Conservation (phyloP, 192 early-diverging fungal species). For the Pecoramyces ruminantium region DNA sequence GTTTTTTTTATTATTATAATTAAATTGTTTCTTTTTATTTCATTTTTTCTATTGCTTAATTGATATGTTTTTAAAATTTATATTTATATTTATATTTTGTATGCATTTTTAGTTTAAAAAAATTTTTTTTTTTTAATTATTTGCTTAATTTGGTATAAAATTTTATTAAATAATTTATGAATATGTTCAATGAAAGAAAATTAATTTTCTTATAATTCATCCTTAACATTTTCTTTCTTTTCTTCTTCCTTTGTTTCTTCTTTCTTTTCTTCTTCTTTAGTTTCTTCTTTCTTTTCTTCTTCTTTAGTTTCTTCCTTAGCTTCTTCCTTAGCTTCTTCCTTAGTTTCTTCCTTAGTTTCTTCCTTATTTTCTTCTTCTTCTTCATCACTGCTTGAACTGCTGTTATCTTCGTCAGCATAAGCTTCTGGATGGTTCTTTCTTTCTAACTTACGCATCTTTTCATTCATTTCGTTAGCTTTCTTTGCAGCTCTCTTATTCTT, state of each 20-base stretch:
- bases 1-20: too few relatives aligned
- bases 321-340: constrained; percentile 1
- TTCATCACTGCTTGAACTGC: background rate
- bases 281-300: background rate
- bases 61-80: too few relatives aligned
- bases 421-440: background rate
- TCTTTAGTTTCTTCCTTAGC: background rate
- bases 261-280: constrained; percentile 1
- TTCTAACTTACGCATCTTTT: background rate
- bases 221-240: constrained; percentile 1
- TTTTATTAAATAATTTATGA: too few relatives aligned
- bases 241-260: constrained; percentile 12
- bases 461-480: constrained; percentile 1
- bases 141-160: too few relatives aligned
- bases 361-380: constrained; percentile 3
- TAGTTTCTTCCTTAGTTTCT: constrained; percentile 8
- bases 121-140: too few relatives aligned
- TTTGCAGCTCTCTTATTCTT: constrained; percentile 14
- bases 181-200: background rate
- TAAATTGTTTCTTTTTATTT: too few relatives aligned
- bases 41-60: too few relatives aligned
- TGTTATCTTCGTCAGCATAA: background rate
- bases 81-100: too few relatives aligned
- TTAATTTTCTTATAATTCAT: background rate
- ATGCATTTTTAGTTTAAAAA: too few relatives aligned